A percentile compares a stretch with the other conserved stretches of the same genome.
These are phyloP conservation scores for Talaromyces pinophilus DNA, from an alignment of 2,329 filamentous ascomycete genomes.

Conservation along the genomic window DNA sequence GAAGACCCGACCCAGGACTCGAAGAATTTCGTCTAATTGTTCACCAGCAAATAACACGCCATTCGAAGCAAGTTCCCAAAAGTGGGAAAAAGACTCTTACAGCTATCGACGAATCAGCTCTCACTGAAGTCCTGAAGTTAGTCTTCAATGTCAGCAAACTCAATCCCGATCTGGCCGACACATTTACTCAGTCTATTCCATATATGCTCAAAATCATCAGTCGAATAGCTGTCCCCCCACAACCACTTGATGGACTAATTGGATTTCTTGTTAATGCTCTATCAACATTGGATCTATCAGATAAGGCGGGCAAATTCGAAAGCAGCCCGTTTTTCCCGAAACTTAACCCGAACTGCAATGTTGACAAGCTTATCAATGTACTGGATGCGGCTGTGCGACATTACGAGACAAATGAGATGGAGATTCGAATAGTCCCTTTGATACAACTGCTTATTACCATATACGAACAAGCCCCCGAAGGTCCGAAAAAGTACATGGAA, in stretches of 20 bases:
- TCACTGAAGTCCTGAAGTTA: constrained; percentile 81
- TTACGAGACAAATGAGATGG: constrained; percentile 70
- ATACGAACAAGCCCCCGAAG: constrained; percentile 67
- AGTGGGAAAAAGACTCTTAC: constrained; percentile 37
- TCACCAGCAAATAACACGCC: constrained; percentile 64
- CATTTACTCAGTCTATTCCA: constrained; percentile 69
- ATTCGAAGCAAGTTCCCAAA: constrained; percentile 61
- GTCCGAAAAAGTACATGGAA: constrained; percentile 64
- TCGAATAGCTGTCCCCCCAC: constrained; percentile 59
- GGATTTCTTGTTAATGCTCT: constrained; percentile 76
- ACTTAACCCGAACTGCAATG: constrained; percentile 59
- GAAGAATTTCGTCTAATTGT: constrained; percentile 25
- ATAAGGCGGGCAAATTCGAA: constrained; percentile 51
- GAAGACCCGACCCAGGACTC: too few relatives aligned
- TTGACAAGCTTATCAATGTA: constrained; percentile 67
- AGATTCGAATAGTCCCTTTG: constrained; percentile 69
- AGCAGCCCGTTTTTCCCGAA: constrained; percentile 66
- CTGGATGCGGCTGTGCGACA: constrained; percentile 65
- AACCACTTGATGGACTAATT: constrained; percentile 72
- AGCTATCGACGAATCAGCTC: constrained; percentile 70
- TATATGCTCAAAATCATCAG: constrained; percentile 70
- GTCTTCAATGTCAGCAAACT: constrained; percentile 85
- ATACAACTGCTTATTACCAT: constrained; percentile 72
- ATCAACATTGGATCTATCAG: constrained; percentile 71
- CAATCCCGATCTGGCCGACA: constrained; percentile 60